Evolutionary conservation across 2,329 filamentous ascomycete genomes (phyloP), one percentile per base, ranked within the genome.

Genomic region (Fusarium graminum): DNA sequence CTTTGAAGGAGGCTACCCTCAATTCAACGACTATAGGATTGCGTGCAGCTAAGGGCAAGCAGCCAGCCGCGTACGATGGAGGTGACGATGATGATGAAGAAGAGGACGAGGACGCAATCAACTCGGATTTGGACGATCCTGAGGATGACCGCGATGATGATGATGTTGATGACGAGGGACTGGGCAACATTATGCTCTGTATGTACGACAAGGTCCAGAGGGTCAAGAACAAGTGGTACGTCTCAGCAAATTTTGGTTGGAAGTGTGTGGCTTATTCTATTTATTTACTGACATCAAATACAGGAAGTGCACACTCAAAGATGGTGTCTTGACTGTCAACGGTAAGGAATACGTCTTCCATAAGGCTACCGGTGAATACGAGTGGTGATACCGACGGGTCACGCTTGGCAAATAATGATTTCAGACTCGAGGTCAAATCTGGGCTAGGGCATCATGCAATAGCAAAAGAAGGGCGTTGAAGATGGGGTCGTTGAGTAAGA

Each of bases 151-250:
- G 88, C 17, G 90, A 92, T 29, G 93, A 95, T 25, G 92, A 94
- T 25, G 92, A 95, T 32, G 94, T 95, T 49, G 92, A 93, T 14
- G 93, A 96, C 61, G 94, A 97, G 41, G 87, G 89, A 34, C 87
- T 91, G 68, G 90, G 90, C 2, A 92, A 97, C 71, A 94, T 96
- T 76, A 98, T 99, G 92, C 89, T 99, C 39, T 99, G 95, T 83
- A 97, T 97, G 77, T 99, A 99, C 77, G 95, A 99, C 83, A 99
- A 99, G 83, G 95, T 99, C 11, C 94, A 98, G 80, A 87, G 95
- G 45, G 95, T 98, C 74, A 99, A 99, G 89, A 99, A 98, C 82
- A 99, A 95, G 87, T 95, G 92, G 92, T 89, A 77, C 50, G 84
- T 80, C 39, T 22, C 34, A 40, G 39, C 16, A 19, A 50, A 11